Percentiles rank a stretch among this genome's conserved stretches.
Conservation (phyloP, 257 asterid genomes). For the Primulina eburnea region DNA sequence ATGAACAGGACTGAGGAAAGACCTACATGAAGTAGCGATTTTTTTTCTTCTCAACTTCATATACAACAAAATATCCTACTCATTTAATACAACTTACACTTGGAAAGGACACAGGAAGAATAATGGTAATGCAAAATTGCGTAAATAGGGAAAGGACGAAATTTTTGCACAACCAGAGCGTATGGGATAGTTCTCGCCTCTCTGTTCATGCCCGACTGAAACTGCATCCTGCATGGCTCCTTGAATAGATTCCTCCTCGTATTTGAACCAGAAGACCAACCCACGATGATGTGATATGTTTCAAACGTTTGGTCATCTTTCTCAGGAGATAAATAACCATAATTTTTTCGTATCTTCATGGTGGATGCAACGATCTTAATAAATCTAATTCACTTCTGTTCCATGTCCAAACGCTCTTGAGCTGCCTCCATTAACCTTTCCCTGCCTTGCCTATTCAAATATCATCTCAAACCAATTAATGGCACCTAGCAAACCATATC, state of each 20-base stretch:
- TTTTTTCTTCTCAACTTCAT: neutral
- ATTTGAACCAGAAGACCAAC: too few relatives aligned
- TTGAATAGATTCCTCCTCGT: neutral
- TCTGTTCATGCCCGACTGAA: neutral
- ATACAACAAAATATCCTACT: neutral
- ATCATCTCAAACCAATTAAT: constrained; percentile 10
- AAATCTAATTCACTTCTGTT: neutral
- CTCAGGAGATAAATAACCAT: too few relatives aligned
- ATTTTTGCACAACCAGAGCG: neutral
- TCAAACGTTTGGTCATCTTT: too few relatives aligned
- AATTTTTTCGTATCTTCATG: too few relatives aligned
- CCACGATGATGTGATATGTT: too few relatives aligned
- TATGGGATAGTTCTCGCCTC: too few relatives aligned
- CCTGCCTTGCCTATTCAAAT: neutral
- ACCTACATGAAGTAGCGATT: neutral
- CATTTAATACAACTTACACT: neutral
- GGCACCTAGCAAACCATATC: neutral
- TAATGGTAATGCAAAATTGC: neutral
- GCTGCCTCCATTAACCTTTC: neutral
- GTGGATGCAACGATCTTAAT: too few relatives aligned
- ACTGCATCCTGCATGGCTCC: neutral
- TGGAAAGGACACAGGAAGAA: neutral
- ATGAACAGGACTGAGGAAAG: neutral
- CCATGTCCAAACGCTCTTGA: neutral
- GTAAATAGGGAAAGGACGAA: neutral